Evolutionary conservation across 164 flowering plant species (phyloP).

Genomic region (Piper betle): DNA sequence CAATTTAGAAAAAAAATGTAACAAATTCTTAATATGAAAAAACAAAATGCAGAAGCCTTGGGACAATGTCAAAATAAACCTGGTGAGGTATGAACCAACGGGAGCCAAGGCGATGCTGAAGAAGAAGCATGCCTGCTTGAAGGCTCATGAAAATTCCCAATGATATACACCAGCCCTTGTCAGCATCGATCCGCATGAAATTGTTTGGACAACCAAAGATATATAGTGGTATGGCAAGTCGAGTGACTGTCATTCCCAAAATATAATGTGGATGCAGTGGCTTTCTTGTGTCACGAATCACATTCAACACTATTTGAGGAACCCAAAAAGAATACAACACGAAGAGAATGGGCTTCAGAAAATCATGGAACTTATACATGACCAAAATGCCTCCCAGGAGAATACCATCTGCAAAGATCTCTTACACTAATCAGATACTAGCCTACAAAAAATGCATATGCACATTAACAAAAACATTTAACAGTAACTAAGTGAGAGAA

Average conservation of each 20-base stretch:
- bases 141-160: conserved; percentile 54
- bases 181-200: conserved; percentile 89
- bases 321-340: conserved; percentile 93
- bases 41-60: neutral
- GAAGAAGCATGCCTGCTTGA: conserved; percentile 77
- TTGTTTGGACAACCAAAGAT: conserved; percentile 90
- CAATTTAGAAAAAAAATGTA: neutral
- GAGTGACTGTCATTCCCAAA: conserved; percentile 76
- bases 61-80: conserved; percentile 28
- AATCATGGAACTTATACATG: conserved; percentile 89
- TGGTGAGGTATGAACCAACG: conserved; percentile 94
- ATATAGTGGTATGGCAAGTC: conserved; percentile 84
- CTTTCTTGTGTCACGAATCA: conserved; percentile 84
- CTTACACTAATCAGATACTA: neutral
- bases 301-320: conserved; percentile 82
- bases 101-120: conserved; percentile 94
- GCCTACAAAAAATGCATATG: neutral
- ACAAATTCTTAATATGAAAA: no score
- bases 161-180: conserved; percentile 70
- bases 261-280: conserved; percentile 93
- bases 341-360: conserved; percentile 61
- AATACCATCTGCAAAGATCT: conserved; percentile 71
- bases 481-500: neutral
- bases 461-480: neutral
- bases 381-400: conserved; percentile 91